phyloP scores from a whole-genome alignment of 2,329 filamentous ascomycete species.

The Alternaria viburni region DNA sequence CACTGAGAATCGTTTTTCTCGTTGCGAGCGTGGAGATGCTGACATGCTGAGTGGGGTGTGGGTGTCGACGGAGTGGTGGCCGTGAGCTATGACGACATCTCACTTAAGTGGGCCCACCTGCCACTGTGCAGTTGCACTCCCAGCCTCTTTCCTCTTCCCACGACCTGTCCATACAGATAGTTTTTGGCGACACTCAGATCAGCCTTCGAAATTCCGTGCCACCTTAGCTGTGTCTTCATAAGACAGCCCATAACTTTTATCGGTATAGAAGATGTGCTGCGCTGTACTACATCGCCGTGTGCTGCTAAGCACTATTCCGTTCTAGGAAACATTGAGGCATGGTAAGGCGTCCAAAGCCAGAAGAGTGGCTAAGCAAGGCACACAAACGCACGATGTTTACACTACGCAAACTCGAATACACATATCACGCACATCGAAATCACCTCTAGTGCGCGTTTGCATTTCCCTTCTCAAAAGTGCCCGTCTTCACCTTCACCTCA shows the following conservation, averaged over 20 bases:
- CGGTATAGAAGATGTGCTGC: neutral
- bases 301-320: neutral
- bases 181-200: neutral
- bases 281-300: neutral
- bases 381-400: neutral
- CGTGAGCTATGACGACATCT: neutral
- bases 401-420: neutral
- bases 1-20: neutral
- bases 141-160: neutral
- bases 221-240: neutral
- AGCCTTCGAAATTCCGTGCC: neutral
- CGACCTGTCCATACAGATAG: neutral
- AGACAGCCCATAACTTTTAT: neutral
- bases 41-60: neutral
- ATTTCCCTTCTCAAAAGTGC: neutral
- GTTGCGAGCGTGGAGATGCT: neutral
- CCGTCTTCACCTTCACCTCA: neutral
- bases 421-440: neutral
- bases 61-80: neutral
- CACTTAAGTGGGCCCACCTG: neutral
- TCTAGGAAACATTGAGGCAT: neutral
- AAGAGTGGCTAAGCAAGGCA: conserved; percentile 3
- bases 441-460: neutral
- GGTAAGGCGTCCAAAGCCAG: neutral
- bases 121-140: neutral